Evolutionary conservation across 2,329 filamentous ascomycete species (phyloP).

Genomic region (Ophiostoma sp.): DNA sequence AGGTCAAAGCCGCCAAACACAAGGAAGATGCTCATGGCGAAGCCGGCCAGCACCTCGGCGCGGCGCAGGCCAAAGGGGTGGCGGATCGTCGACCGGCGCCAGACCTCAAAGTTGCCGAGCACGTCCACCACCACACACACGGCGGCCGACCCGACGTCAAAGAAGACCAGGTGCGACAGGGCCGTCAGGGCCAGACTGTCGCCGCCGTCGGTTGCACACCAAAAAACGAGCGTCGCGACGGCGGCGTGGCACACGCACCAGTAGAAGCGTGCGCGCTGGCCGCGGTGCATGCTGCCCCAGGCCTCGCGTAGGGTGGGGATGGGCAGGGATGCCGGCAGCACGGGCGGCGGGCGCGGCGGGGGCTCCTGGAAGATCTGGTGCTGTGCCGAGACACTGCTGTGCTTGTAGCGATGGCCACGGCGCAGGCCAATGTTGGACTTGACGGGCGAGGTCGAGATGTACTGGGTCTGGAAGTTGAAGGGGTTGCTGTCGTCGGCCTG

Average conservation of each 20-base stretch:
- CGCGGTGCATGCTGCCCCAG: conserved; percentile 79
- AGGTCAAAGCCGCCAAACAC: conserved; percentile 97
- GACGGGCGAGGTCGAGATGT: conserved; percentile 67
- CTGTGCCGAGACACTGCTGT: conserved; percentile 79
- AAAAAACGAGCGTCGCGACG: conserved; percentile 78
- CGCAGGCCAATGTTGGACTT: conserved; percentile 87
- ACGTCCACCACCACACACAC: conserved; percentile 91
- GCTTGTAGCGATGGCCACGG: conserved; percentile 95
- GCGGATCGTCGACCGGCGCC: conserved; percentile 85
- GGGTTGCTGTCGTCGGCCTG: conserved; percentile 50
- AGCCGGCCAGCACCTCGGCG: conserved; percentile 88
- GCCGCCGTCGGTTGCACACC: conserved; percentile 60
- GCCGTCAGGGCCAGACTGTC: conserved; percentile 88
- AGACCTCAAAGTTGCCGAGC: conserved; percentile 93
- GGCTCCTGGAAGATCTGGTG: conserved; percentile 97
- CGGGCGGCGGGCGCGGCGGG: conserved; percentile 74
- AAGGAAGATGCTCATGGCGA: conserved; percentile 91
- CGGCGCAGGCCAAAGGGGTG: conserved; percentile 92
- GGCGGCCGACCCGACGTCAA: conserved; percentile 86
- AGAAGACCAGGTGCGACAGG: conserved; percentile 87
- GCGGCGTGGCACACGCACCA: conserved; percentile 89
- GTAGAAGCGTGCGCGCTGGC: conserved; percentile 74
- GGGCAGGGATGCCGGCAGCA: conserved; percentile 84
- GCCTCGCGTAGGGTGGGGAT: conserved; percentile 86
- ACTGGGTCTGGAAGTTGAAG: conserved; percentile 90